These are phyloP conservation scores for Letharia columbiana DNA, from an alignment of 495 filamentous ascomycete genomes.

Conservation along the genomic window DNA sequence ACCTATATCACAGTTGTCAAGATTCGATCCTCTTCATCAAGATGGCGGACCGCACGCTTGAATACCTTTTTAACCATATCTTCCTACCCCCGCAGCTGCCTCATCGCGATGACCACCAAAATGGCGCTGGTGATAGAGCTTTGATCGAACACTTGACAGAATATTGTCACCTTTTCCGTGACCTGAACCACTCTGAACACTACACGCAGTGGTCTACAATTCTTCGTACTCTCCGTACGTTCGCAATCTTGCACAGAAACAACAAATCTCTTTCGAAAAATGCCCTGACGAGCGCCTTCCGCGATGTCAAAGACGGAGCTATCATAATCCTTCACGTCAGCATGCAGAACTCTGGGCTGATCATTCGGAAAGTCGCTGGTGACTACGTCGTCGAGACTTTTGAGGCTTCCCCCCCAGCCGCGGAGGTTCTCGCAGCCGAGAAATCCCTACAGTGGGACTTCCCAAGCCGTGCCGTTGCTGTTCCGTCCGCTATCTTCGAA, in stretches of 20 bases:
- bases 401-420: conserved; percentile 44
- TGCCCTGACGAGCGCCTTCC: conserved; percentile 26
- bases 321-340: conserved; percentile 36
- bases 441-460: conserved; percentile 43
- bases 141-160: neutral
- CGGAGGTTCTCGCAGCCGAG: conserved; percentile 37
- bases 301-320: conserved; percentile 4
- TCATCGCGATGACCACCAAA: conserved; percentile 34
- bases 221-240: conserved; percentile 4
- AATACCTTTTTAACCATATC: conserved; percentile 42
- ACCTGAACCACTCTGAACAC: neutral
- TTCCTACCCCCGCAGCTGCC: conserved; percentile 53
- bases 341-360: conserved; percentile 49
- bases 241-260: conserved; percentile 6
- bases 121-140: conserved; percentile 5
- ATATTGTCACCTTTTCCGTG: neutral
- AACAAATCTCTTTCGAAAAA: conserved; percentile 18
- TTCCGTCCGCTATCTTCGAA: conserved; percentile 32
- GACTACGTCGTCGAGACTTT: conserved; percentile 46
- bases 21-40: neutral
- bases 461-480: conserved; percentile 34
- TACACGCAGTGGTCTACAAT: conserved; percentile 10
- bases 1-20: neutral
- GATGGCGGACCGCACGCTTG: neutral
- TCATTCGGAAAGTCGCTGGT: conserved; percentile 33